Evolutionary conservation across 768 basidiomycete genomes (phyloP), one percentile per base, ranked within the genome.

Genomic region (Coprinopsis sp.): DNA sequence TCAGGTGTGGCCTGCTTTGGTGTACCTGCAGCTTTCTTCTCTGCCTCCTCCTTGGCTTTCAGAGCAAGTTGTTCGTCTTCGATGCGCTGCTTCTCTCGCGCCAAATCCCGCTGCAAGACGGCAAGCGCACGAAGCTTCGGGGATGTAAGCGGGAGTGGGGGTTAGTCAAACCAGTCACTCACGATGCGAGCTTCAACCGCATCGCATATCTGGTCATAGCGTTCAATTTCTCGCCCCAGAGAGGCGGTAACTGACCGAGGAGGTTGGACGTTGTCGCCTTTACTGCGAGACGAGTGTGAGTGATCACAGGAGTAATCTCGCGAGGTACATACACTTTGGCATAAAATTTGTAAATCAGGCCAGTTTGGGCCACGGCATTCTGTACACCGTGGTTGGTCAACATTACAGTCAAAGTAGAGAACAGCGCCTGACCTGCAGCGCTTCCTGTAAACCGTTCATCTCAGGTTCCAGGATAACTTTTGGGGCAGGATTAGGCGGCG

Each of bases 161-260:
- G 33, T 33, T 18, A 36, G 40, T 33, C 30, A 22, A 21, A 37
- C 25, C 30, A 33, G 39, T 12, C 27, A 64, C 81, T 62, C 61
- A 81, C 88, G 53, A 91, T 55, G 43, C 81, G 78, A 31, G 79
- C 74, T 60, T 91, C 89, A 40, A 91, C 78, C 1, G 80, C 69
- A 58, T 91, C 89, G 55, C 86, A 87, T 4, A 89, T 51, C 54
- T 88, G 85, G 56, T 91, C 87, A 54, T 84, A 91, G 56, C 77
- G 83, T 59, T 90, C 86, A 3, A 89, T 68, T 57, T 88, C 86
- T 29, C 77, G 77, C 13, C 87, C 82, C 27, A 91, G 70, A 14
- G 83, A 73, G 3, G 78, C 68, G 3, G 77, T 80, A 11, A 89
- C 59, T 19, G 81, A 72, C n/a, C 68, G 78, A 8, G 87, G 86